phyloP scores from a whole-genome alignment of 305 asterid genomes.

The Plantago coronopus region DNA sequence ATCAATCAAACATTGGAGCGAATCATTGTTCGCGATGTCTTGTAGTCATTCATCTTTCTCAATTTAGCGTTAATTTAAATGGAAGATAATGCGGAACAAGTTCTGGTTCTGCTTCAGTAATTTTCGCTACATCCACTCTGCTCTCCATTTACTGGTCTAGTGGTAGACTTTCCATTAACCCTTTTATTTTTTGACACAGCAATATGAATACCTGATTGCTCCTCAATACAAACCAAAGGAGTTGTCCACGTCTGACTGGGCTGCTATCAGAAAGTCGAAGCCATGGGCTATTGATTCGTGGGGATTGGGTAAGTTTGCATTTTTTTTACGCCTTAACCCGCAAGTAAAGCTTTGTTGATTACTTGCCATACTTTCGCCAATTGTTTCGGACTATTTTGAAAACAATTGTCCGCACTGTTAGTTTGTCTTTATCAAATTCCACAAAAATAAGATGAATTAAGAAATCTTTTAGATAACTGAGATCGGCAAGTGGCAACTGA shows the following conservation, averaged over 20 bases:
- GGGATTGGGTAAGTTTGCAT: constrained; percentile 82
- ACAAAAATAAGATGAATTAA: background rate
- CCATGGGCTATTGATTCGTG: constrained; percentile 97
- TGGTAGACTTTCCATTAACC: constrained; percentile 17
- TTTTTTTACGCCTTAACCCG: constrained; percentile 7
- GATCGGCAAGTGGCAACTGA: too few relatives aligned
- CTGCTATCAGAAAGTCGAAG: constrained; percentile 78
- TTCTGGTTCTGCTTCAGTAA: constrained; percentile 11
- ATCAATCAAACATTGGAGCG: background rate
- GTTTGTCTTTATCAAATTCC: background rate
- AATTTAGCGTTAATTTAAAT: too few relatives aligned
- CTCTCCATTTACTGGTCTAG: constrained; percentile 17
- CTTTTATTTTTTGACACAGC: constrained; percentile 50
- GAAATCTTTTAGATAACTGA: constrained; percentile 10
- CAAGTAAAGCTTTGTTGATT: too few relatives aligned
- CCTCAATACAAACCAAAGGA: constrained; percentile 93
- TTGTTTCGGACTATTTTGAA: constrained; percentile 6
- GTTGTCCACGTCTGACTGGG: constrained; percentile 88
- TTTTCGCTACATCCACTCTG: background rate
- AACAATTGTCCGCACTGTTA: constrained; percentile 11
- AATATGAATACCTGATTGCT: constrained; percentile 96
- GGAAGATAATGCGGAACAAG: too few relatives aligned
- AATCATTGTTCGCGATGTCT: background rate
- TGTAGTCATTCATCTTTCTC: background rate
- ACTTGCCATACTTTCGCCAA: background rate